Conservation (phyloP, 306 rosid genomes). For the Nissolia schottii region DNA sequence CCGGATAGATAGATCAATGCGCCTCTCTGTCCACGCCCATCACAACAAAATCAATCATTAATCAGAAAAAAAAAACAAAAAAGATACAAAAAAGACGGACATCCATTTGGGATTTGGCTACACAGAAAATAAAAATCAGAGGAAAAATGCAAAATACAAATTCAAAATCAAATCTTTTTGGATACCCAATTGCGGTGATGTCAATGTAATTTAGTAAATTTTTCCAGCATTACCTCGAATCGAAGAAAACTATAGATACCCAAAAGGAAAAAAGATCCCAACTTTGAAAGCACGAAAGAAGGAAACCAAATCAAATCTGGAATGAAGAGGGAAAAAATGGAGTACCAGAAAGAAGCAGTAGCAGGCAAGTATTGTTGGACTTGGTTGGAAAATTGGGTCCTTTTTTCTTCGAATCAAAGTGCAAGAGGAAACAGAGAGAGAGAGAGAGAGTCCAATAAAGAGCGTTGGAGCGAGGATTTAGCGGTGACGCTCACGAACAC, state of each 20-base stretch:
- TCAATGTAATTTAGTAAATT: not conserved
- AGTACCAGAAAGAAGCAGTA: not conserved
- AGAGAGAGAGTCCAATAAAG: not conserved
- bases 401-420: not conserved
- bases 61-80: not conserved
- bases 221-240: not conserved
- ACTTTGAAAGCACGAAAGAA: not conserved
- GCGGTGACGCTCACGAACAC: slow-evolving; percentile 1
- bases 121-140: not conserved
- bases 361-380: not conserved
- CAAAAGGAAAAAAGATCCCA: not conserved
- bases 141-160: not conserved
- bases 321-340: not conserved
- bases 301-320: not conserved
- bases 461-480: slow-evolving; percentile 13
- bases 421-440: too few relatives aligned
- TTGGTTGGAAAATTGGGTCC: not conserved
- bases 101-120: not conserved
- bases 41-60: not conserved
- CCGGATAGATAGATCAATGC: slow-evolving; percentile 6
- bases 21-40: slow-evolving; percentile 14
- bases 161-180: not conserved
- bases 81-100: not conserved
- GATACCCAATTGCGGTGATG: not conserved
- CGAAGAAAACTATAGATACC: not conserved